Percentiles rank a stretch among this genome's conserved stretches.
Evolutionary conservation across 768 basidiomycete species (phyloP).

Genomic region (Rhodocollybia butyracea): DNA sequence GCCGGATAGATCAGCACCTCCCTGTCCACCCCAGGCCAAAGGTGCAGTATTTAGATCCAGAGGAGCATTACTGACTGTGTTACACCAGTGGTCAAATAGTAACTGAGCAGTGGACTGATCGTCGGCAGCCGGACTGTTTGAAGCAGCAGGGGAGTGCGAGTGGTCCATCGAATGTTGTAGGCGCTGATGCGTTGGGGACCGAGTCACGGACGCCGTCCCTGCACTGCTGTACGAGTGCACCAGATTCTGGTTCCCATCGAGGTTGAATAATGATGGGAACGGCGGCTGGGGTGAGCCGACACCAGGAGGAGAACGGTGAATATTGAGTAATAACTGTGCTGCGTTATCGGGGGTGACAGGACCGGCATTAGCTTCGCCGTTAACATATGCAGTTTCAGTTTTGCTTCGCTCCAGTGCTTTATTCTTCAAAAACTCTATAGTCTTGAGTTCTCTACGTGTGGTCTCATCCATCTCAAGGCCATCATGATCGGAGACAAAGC

Average conservation of each 20-base stretch:
- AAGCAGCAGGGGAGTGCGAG: conserved; percentile 62
- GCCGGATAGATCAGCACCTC: conserved; percentile 53
- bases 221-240: conserved; percentile 16
- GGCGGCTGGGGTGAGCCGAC: conserved; percentile 30
- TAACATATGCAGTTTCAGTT: conserved; percentile 23
- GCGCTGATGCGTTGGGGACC: conserved; percentile 56
- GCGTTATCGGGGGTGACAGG: conserved; percentile 33
- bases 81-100: conserved; percentile 82
- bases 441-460: conserved; percentile 77
- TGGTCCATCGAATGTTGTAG: conserved; percentile 52
- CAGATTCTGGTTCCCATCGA: conserved; percentile 4
- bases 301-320: conserved; percentile 38
- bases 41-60: conserved; percentile 46
- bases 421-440: conserved; percentile 75
- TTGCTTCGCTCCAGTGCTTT: conserved; percentile 56
- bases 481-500: conserved; percentile 69
- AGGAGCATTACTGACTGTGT: conserved; percentile 68
- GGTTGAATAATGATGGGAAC: conserved; percentile 23
- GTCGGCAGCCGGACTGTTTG: conserved; percentile 62
- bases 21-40: conserved; percentile 60
- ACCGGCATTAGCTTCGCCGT: conserved; percentile 22
- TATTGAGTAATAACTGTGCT: conserved; percentile 47
- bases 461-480: conserved; percentile 77
- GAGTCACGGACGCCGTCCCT: conserved; percentile 10
- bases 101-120: conserved; percentile 77